A percentile compares a stretch with the other conserved stretches of the same genome.
Evolutionary conservation across 305 asterid species (phyloP).

Genomic region (Fraxinus nigra): DNA sequence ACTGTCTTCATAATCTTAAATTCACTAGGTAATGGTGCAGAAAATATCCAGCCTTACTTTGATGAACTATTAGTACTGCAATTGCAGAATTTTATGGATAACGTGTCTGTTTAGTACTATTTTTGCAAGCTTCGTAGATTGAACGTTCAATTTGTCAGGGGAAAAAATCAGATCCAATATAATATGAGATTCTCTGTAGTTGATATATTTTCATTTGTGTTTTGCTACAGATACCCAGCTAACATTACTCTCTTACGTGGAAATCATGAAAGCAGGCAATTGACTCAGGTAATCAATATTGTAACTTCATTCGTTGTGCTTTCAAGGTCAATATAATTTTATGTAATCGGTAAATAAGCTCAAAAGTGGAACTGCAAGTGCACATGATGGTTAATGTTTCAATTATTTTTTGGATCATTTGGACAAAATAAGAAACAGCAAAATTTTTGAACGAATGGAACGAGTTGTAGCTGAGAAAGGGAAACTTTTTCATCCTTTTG

Average conservation of each 20-base stretch:
- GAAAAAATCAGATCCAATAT: slow-evolving; percentile 3
- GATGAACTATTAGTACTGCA: background rate
- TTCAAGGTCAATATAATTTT: background rate
- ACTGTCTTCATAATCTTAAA: background rate
- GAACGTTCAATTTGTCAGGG: slow-evolving; percentile 3
- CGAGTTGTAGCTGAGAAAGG: background rate
- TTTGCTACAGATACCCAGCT: slow-evolving; percentile 75
- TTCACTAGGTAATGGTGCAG: background rate
- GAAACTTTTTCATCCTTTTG: background rate
- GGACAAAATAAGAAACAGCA: background rate
- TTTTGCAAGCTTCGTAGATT: background rate
- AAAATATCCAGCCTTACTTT: background rate
- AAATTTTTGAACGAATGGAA: background rate
- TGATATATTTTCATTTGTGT: slow-evolving; percentile 17
- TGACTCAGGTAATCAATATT: slow-evolving; percentile 69
- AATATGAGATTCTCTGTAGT: slow-evolving; percentile 12
- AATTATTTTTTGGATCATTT: background rate
- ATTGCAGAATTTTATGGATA: background rate
- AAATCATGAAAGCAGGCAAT: slow-evolving; percentile 95
- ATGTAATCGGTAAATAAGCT: background rate
- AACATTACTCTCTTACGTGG: slow-evolving; percentile 95
- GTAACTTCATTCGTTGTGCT: slow-evolving; percentile 5
- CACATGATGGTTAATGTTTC: background rate
- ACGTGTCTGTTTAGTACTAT: background rate
- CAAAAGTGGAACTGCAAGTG: slow-evolving; percentile 3